Base-by-base conservation (phyloP, 163 green algal species). In the Scenedesmus sp. region DNA sequence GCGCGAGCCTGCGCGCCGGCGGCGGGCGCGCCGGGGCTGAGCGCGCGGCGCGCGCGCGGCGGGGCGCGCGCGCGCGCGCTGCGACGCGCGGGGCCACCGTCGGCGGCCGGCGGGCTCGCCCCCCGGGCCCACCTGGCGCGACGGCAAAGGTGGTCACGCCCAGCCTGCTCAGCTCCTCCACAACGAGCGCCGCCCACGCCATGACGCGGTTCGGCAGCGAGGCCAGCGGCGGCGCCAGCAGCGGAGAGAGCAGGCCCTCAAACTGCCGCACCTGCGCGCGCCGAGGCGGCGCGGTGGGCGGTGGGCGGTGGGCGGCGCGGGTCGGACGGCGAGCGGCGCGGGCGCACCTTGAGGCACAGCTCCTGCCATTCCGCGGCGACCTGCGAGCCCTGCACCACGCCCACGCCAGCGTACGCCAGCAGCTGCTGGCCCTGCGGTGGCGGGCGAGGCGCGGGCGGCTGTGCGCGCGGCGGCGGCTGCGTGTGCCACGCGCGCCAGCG, bases 131-230 rank as follows among this genome's bases (percentile, higher is more conserved):
- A 92, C 89, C 91, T 62, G 92, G 93, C 14, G 94, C 92, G 11
- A 97, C 83, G 39, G 84, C 91, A 79, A 97, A 97, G 65, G 87
- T 93, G 58, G 87, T 91, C 70, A 94, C 85, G 2, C 96, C 96
- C 48, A 94, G 84, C 10, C 96, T 75, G 63, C 88, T 94, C 20
- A 98, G 91, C 92, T 99, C 96, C 84, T 99, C 96, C 45, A 99
- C 89, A 44, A 96, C 65, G 36, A 97, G 77, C 20, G 58, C 29
- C 2, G 79, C 66, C 75, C 73, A 83, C 2, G 60, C 70, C 33
- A 77, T 60, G 0, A 70, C 66, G 0, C 64, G 28, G 56, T 89
- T 89, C 20, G 79, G 79, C 29, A 75, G 48, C 17, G 24, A 57
- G 7, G 53, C 51, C 33, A 74, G 54, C 24, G 72, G 54, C 20